phyloP scores from a whole-genome alignment of 2,329 filamentous ascomycete genomes.

The Hypoxylon sp. region DNA sequence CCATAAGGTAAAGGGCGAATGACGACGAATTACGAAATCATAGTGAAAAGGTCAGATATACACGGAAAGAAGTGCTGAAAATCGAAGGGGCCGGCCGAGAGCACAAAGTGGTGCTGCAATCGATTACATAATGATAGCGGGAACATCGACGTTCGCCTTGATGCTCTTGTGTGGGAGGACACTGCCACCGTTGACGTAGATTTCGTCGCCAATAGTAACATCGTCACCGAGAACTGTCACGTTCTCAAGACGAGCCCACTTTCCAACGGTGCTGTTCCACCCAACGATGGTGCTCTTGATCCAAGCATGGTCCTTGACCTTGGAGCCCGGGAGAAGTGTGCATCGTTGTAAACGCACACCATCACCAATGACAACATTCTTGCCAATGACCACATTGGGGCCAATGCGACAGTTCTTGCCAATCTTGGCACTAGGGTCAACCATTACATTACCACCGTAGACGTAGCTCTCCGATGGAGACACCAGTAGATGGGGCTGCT shows the following conservation, averaged over 20 bases:
- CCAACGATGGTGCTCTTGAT: constrained; percentile 98
- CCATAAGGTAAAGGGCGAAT: constrained; percentile 39
- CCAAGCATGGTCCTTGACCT: constrained; percentile 99
- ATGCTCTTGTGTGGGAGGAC: constrained; percentile 98
- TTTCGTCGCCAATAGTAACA: constrained; percentile 96
- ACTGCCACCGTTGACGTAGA: constrained; percentile 97
- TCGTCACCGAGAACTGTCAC: constrained; percentile 98
- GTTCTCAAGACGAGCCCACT: constrained; percentile 97
- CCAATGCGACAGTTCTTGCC: constrained; percentile 99
- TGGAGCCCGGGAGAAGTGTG: constrained; percentile 88
- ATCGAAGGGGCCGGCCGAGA: constrained; percentile 21
- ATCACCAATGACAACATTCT: constrained; percentile 91
- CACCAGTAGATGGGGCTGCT: constrained; percentile 86
- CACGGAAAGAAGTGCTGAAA: constrained; percentile 40
- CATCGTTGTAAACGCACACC: constrained; percentile 95
- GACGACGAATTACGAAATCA: constrained; percentile 51
- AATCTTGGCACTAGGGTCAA: constrained; percentile 94
- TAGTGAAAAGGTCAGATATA: constrained; percentile 49
- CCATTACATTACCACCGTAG: constrained; percentile 94
- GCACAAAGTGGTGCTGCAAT: constrained; percentile 6
- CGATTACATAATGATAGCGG: constrained; percentile 76
- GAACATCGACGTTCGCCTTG: constrained; percentile 94
- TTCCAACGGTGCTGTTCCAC: constrained; percentile 96
- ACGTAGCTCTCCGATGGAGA: constrained; percentile 83
- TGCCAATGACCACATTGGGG: constrained; percentile 96